phyloP scores from a whole-genome alignment of 768 basidiomycete genomes.

The Artomyces pyxidatus region DNA sequence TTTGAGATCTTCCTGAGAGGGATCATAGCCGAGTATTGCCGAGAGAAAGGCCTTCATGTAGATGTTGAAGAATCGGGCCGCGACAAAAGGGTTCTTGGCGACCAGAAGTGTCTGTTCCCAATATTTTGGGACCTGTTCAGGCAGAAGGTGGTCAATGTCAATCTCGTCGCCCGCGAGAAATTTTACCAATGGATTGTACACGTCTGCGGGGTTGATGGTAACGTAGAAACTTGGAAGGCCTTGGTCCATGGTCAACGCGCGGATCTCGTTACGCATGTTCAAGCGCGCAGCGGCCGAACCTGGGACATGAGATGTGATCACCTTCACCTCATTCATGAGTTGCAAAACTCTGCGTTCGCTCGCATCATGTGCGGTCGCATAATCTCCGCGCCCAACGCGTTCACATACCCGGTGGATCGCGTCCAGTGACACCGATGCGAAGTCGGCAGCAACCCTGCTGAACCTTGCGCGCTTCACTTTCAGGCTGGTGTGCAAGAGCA shows the following conservation, averaged over 20 bases:
- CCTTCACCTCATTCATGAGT: constrained; percentile 19
- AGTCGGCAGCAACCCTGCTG: constrained; percentile 17
- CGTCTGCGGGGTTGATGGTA: constrained; percentile 37
- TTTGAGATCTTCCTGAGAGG: constrained; percentile 1
- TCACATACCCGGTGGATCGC: constrained; percentile 17
- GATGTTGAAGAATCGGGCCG: constrained; percentile 34
- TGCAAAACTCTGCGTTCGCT: constrained; percentile 25
- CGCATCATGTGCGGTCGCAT: constrained; percentile 3
- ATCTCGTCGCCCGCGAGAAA: constrained; percentile 31
- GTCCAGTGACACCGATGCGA: constrained; percentile 20
- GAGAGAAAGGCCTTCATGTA: constrained; percentile 31
- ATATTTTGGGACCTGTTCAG: constrained; percentile 22
- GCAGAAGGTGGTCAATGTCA: constrained; percentile 26
- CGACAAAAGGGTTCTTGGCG: constrained; percentile 32
- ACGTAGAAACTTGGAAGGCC: constrained; percentile 35
- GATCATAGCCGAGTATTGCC: constrained; percentile 21
- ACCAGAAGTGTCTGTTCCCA: constrained; percentile 27
- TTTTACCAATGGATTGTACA: constrained; percentile 34
- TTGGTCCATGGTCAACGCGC: constrained; percentile 2
- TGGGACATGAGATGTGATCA: constrained; percentile 13
- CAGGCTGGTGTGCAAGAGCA: constrained; percentile 26
- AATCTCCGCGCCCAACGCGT: not conserved
- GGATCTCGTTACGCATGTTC: not conserved
- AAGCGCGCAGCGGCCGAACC: constrained; percentile 25
- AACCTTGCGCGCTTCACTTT: constrained; percentile 23